A percentile compares a stretch with the other conserved stretches of the same genome.
These are phyloP conservation scores for Apiospora koreana DNA, from an alignment of 2,329 filamentous ascomycete genomes.

Conservation along the genomic window DNA sequence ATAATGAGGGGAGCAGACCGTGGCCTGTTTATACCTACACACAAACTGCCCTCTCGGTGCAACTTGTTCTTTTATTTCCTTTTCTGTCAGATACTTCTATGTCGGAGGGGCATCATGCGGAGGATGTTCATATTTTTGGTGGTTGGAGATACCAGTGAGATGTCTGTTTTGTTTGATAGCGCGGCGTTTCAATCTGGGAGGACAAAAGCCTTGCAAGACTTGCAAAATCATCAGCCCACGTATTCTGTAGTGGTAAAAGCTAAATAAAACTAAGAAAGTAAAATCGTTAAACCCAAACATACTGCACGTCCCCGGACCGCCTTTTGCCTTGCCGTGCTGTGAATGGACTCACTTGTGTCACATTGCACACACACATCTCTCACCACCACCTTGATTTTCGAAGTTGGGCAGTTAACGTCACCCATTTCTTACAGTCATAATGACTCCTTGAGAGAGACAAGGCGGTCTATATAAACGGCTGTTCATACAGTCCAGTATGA, in stretches of 20 bases:
- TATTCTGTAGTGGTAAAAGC: slow-evolving; percentile 13
- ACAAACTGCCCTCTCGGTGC: background rate
- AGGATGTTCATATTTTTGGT: background rate
- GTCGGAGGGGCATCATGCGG: slow-evolving; percentile 9
- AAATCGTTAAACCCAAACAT: slow-evolving; percentile 11
- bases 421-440: no score
- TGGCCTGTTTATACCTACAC: background rate
- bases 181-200: slow-evolving; percentile 7
- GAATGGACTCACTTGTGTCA: background rate
- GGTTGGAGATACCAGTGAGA: background rate
- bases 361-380: background rate
- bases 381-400: background rate
- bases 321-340: slow-evolving; percentile 7
- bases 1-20: background rate
- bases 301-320: background rate
- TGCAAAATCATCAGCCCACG: background rate
- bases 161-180: slow-evolving; percentile 1
- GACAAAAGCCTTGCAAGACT: background rate
- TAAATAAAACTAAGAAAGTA: slow-evolving; percentile 15
- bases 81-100: background rate
- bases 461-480: no score
- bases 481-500: no score
- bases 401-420: background rate
- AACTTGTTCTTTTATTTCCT: background rate
- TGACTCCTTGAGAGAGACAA: no score